A percentile compares a stretch with the other conserved stretches of the same genome.
Evolutionary conservation across 768 basidiomycete species (phyloP).

Genomic region (Boletus pseudopeckii): DNA sequence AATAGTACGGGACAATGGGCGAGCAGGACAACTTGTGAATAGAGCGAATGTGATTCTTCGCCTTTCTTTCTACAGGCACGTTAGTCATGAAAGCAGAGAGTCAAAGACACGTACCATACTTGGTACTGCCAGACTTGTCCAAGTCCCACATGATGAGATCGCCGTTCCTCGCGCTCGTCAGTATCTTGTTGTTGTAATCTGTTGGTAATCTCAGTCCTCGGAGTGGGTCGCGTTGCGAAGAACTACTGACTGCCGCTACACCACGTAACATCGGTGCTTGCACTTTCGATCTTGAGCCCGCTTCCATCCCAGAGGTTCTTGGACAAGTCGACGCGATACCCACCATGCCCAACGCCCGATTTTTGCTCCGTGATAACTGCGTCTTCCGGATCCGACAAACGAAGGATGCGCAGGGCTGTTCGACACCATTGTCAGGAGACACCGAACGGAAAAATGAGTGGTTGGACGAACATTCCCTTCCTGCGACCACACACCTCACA

Average conservation of each 20-base stretch:
- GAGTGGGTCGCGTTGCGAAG: background rate
- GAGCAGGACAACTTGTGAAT: constrained; percentile 71
- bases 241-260: constrained; percentile 54
- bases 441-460: background rate
- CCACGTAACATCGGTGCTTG: constrained; percentile 81
- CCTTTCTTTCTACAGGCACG: constrained; percentile 53
- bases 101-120: constrained; percentile 54
- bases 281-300: constrained; percentile 74
- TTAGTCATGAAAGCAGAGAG: constrained; percentile 11
- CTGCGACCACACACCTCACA: constrained; percentile 64
- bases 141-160: constrained; percentile 85
- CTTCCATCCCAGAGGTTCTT: constrained; percentile 78
- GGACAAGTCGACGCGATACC: constrained; percentile 65
- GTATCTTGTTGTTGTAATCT: constrained; percentile 73
- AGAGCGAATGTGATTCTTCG: constrained; percentile 68
- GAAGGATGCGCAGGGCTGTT: constrained; percentile 58
- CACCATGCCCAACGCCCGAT: constrained; percentile 52
- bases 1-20: constrained; percentile 63
- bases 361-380: constrained; percentile 44
- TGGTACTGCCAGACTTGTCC: constrained; percentile 59
- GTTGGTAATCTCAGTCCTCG: constrained; percentile 2
- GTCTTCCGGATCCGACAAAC: constrained; percentile 49
- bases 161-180: constrained; percentile 78
- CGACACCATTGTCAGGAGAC: constrained; percentile 8
- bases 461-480: constrained; percentile 63